These are phyloP conservation scores for Trichoderma afroharzianum DNA, from an alignment of 2,329 filamentous ascomycete species.

Conservation along the genomic window DNA sequence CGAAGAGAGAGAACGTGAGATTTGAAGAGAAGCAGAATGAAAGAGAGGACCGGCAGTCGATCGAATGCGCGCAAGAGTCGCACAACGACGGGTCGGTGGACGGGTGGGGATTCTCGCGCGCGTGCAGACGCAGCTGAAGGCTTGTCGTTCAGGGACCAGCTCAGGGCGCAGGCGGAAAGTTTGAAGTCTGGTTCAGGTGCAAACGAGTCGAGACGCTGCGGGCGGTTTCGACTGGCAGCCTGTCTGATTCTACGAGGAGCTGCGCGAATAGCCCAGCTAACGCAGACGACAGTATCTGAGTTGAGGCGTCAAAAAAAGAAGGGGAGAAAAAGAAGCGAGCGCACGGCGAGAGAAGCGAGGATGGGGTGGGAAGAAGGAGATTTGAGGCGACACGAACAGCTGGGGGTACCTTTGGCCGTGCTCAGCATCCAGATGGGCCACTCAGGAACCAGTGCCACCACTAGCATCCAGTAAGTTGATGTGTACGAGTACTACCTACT, in stretches of 20 bases:
- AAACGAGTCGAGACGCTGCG: not conserved
- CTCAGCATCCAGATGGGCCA: not conserved
- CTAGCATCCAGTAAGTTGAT: not conserved
- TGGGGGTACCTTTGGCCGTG: not conserved
- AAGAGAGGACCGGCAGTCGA: conserved; percentile 5
- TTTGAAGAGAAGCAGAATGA: conserved; percentile 20
- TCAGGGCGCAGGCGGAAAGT: not conserved
- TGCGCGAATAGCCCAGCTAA: conserved; percentile 7
- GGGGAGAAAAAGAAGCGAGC: not conserved
- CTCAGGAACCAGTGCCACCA: conserved; percentile 1
- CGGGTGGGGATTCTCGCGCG: conserved; percentile 10
- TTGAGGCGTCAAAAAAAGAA: not conserved
- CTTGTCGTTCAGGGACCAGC: conserved; percentile 5
- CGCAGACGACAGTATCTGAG: conserved; percentile 3
- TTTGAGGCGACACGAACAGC: conserved; percentile 16
- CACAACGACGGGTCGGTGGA: conserved; percentile 1
- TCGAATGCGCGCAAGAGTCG: not conserved
- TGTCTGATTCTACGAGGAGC: not conserved
- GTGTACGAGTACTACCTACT: too few species aligned
- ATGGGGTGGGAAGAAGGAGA: conserved; percentile 15
- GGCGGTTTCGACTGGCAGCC: not conserved
- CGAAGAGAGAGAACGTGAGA: conserved; percentile 14
- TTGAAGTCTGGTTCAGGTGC: not conserved
- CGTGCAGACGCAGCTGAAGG: conserved; percentile 14
- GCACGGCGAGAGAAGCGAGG: conserved; percentile 14